Evolutionary conservation across 768 basidiomycete genomes (phyloP).

Genomic region (Suillus subalutaceus): DNA sequence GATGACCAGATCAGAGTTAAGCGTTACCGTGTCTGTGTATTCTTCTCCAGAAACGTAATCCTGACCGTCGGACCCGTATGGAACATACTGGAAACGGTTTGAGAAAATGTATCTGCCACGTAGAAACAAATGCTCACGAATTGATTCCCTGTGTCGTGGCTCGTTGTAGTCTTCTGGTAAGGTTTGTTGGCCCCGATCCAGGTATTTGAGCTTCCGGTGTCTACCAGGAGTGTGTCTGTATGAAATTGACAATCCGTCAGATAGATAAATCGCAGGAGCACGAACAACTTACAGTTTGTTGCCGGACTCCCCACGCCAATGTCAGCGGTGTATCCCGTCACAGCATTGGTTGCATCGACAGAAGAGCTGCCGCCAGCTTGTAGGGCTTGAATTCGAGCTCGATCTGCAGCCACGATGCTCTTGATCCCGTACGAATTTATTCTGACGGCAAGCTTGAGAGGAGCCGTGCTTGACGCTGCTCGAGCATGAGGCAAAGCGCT

Average conservation of each 20-base stretch:
- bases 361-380: neutral
- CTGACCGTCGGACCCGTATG: conserved; percentile 11
- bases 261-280: neutral
- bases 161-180: conserved; percentile 7
- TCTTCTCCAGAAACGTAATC: too few species aligned
- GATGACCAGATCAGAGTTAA: too few species aligned
- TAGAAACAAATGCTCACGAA: conserved; percentile 4
- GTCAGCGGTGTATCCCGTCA: conserved; percentile 12
- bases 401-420: conserved; percentile 10
- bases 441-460: conserved; percentile 10
- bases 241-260: neutral
- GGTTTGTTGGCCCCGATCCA: conserved; percentile 17
- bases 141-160: conserved; percentile 10
- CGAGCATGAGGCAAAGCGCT: conserved; percentile 2
- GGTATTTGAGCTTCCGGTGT: conserved; percentile 27
- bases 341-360: conserved; percentile 20
- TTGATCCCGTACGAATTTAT: conserved; percentile 6
- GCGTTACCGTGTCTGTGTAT: too few species aligned
- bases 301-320: conserved; percentile 19
- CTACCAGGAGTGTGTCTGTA: conserved; percentile 20
- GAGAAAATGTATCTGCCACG: neutral
- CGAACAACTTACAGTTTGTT: conserved; percentile 10
- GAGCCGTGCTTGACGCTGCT: neutral
- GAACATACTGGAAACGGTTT: conserved; percentile 4
- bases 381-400: conserved; percentile 2